A percentile compares a stretch with the other conserved stretches of the same genome.
Conservation (phyloP, 345 rosid species). For the Arabis hirsuta region DNA sequence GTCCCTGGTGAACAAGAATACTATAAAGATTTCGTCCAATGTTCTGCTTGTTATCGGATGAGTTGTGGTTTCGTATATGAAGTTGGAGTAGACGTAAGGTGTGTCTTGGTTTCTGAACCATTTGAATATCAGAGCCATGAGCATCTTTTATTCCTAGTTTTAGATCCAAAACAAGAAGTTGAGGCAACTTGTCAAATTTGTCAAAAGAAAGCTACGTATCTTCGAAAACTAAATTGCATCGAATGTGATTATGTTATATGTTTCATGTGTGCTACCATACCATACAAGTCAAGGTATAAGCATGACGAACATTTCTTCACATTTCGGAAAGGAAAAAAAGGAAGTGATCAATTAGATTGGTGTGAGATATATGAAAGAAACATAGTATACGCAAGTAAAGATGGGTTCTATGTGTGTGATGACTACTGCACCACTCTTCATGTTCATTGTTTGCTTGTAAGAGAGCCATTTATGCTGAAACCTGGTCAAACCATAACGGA, state of each 20-base stretch:
- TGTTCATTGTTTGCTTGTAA: slow-evolving; percentile 22
- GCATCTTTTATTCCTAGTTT: no score
- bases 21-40: no score
- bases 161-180: no score
- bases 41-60: no score
- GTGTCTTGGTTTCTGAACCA: no score
- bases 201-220: no score
- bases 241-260: background rate
- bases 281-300: slow-evolving; percentile 17
- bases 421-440: background rate
- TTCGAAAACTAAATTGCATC: slow-evolving; percentile 13
- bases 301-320: slow-evolving; percentile 23
- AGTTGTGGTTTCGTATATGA: no score
- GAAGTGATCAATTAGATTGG: background rate
- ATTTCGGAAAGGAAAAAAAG: background rate
- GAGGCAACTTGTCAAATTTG: background rate
- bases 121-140: no score
- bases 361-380: slow-evolving; percentile 3
- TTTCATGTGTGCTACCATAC: background rate
- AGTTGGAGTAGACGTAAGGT: no score
- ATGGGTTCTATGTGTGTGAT: slow-evolving; percentile 24
- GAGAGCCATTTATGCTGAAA: background rate
- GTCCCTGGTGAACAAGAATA: no score
- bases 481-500: slow-evolving; percentile 10
- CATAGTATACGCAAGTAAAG: background rate